phyloP scores from a whole-genome alignment of 2,329 filamentous ascomycete genomes.

The Fonsecaea monophora region DNA sequence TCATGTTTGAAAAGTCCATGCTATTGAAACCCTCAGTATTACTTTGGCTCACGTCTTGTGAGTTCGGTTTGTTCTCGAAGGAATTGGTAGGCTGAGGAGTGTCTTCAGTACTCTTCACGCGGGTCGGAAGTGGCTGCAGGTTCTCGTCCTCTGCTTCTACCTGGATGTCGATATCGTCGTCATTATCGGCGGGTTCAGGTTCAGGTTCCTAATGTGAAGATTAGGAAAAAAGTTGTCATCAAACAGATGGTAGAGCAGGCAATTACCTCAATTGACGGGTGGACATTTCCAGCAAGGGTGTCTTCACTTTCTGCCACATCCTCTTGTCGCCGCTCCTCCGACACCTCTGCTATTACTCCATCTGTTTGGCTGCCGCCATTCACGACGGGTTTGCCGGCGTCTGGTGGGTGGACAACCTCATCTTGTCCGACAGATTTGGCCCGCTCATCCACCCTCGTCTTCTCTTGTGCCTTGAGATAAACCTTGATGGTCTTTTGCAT shows the following conservation, averaged over 20 bases:
- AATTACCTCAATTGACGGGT: slow-evolving; percentile 37
- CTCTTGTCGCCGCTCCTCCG: slow-evolving; percentile 31
- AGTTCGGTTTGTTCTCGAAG: slow-evolving; percentile 16
- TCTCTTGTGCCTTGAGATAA: slow-evolving; percentile 88
- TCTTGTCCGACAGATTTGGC: slow-evolving; percentile 45
- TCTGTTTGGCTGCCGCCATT: slow-evolving; percentile 23
- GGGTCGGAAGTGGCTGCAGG: slow-evolving; percentile 29
- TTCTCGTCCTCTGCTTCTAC: slow-evolving; percentile 39
- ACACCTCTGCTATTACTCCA: not conserved
- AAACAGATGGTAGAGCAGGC: not conserved
- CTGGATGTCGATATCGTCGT: slow-evolving; percentile 40
- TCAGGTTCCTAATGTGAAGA: slow-evolving; percentile 27
- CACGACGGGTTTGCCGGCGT: slow-evolving; percentile 8
- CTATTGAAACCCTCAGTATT: slow-evolving; percentile 13
- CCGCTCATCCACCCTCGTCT: slow-evolving; percentile 76
- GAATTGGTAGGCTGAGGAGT: slow-evolving; percentile 16
- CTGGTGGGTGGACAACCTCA: slow-evolving; percentile 20
- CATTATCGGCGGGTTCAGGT: slow-evolving; percentile 30
- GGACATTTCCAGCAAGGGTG: slow-evolving; percentile 25
- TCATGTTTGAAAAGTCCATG: slow-evolving; percentile 62
- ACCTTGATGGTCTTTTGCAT: slow-evolving; percentile 91
- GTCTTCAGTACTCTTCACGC: slow-evolving; percentile 21
- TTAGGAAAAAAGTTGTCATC: slow-evolving; percentile 6
- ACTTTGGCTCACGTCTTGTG: slow-evolving; percentile 22
- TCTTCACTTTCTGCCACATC: slow-evolving; percentile 35